Evolutionary conservation across 805 yeast genomes (phyloP), one percentile per base, ranked within the genome.

Genomic region (Candida oleophila): DNA sequence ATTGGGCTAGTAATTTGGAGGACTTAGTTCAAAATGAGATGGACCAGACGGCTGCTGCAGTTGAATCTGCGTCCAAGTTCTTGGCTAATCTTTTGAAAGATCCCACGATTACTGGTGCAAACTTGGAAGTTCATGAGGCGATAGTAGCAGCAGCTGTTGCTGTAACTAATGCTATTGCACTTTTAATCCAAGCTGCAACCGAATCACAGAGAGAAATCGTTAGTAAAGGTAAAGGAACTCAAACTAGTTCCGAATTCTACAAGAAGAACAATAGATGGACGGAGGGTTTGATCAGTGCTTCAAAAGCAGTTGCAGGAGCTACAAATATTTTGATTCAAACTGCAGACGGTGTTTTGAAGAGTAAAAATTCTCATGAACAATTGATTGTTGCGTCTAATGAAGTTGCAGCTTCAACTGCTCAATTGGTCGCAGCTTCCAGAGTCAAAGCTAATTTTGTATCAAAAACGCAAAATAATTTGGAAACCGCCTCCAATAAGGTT

Each of bases 231-330:
- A 74, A 77, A 48, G 92, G 92, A 2, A 64, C 81, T 0, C 81
- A 77, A 41, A 73, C 88, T 1, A 74, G 81, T 48, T 80, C 89
- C 12, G 87, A 86, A 39, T 89, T 85, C 63, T 90, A 90, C 68
- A 87, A 85, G 62, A 89, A 88, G 66, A 87, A 89, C 63, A 89
- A 83, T 64, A 77, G 92, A 56, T 89, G 97, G 97, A 88, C 96
- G 0, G 96, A 90, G 66, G 97, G 97, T 19, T 80, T 89, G 47
- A 83, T 89, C 25, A 86, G 95, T 49, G 96, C 96, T 15, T 89
- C 96, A 1, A 84, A 85, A 56, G 83, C 92, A 1, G 94, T 89
- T 35, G 96, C 95, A 1, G 80, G 80, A 2, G 81, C 96, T 1
- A 90, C 97, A 2, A 85, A 83, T 56, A 71, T 85, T n/a, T 74